phyloP scores from a whole-genome alignment of 148 eudicot species.

The Camellia lanceoleosa region DNA sequence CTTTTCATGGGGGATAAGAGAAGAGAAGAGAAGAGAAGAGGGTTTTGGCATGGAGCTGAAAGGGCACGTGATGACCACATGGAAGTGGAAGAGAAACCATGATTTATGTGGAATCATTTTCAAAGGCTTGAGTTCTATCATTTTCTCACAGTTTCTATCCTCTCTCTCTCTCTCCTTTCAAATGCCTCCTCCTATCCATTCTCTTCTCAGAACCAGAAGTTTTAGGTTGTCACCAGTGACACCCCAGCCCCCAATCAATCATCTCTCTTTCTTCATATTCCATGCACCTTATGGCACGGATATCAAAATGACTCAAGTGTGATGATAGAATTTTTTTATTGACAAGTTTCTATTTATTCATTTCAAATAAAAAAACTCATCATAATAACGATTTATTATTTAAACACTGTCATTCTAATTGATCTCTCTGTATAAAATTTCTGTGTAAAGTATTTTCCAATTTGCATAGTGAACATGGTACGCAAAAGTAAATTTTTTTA shows the following conservation, averaged over 20 bases:
- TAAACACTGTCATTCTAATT: no score
- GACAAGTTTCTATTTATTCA: no score
- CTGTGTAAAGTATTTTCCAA: no score
- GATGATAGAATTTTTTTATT: no score
- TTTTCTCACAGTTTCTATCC: background rate
- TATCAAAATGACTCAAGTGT: background rate
- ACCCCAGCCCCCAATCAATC: no score
- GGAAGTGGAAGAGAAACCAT: conserved; percentile 14
- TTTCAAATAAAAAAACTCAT: no score
- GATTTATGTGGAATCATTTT: conserved; percentile 16
- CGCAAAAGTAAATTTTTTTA: no score
- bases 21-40: no score
- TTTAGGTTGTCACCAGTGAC: background rate
- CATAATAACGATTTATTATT: no score
- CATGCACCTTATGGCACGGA: background rate
- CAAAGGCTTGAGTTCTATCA: background rate
- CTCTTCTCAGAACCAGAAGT: background rate
- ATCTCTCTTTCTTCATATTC: background rate
- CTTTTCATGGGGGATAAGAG: conserved; percentile 13
- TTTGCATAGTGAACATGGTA: no score
- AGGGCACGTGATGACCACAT: conserved; percentile 23
- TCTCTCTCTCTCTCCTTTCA: background rate
- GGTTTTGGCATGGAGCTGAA: conserved; percentile 8
- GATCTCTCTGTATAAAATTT: no score
- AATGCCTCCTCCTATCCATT: conserved; percentile 3